Conservation (phyloP, 768 basidiomycete genomes). For the Mycena chlorophos region DNA sequence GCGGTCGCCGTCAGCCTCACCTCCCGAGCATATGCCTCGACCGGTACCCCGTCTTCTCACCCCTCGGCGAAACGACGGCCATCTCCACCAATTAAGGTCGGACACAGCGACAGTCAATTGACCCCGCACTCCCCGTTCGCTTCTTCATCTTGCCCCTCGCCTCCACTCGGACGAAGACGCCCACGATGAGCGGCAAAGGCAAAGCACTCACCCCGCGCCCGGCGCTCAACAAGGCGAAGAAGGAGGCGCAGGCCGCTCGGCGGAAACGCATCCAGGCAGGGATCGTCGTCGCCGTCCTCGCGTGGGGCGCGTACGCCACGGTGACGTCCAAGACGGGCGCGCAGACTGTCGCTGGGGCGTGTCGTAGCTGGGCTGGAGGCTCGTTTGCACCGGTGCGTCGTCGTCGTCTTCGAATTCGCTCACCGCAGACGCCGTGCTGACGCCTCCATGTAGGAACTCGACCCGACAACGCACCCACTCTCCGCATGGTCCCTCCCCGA, state of each 20-base stretch:
- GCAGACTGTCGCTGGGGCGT: neutral
- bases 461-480: neutral
- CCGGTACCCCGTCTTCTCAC: too few species aligned
- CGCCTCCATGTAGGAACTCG: neutral
- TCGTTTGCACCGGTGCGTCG: neutral
- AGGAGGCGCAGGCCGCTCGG: neutral
- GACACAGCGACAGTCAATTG: too few species aligned
- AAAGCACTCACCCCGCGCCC: neutral
- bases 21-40: too few species aligned
- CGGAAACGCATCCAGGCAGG: neutral
- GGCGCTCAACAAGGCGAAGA: neutral
- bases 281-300: neutral
- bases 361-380: neutral
- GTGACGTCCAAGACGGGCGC: neutral
- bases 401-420: neutral
- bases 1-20: too few species aligned
- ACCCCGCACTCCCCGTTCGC: too few species aligned
- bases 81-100: too few species aligned
- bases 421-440: too few species aligned
- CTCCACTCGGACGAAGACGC: too few species aligned
- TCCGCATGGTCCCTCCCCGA: neutral
- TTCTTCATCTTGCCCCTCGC: too few species aligned
- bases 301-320: neutral
- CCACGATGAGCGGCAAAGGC: too few species aligned
- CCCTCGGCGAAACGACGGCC: too few species aligned